Percentiles rank a stretch among this genome's conserved stretches.
These are phyloP conservation scores for Phytopythium helicoides DNA, from an alignment of 352 stramenopile species.

Conservation along the genomic window DNA sequence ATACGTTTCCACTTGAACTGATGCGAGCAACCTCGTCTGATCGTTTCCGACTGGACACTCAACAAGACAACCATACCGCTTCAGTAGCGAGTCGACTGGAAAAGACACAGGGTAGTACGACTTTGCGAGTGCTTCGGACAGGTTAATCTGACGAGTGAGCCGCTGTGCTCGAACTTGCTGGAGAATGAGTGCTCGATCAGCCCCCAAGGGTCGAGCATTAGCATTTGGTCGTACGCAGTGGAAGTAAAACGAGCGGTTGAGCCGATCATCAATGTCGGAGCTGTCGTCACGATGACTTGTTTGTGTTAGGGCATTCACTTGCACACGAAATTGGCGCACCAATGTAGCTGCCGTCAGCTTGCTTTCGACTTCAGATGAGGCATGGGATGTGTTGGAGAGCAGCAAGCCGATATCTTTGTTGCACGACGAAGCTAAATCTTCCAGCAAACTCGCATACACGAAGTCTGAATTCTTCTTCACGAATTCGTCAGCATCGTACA, in stretches of 20 bases:
- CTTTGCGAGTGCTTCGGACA: slow-evolving; percentile 12
- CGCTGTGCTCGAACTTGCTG: slow-evolving; percentile 33
- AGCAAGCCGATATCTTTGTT: slow-evolving; percentile 26
- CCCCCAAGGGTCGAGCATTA: slow-evolving; percentile 19
- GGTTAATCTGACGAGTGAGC: slow-evolving; percentile 26
- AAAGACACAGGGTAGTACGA: slow-evolving; percentile 28
- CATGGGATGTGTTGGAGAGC: slow-evolving; percentile 10
- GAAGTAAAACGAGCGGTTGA: slow-evolving; percentile 43
- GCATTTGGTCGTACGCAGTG: slow-evolving; percentile 48
- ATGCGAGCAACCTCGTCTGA: not conserved
- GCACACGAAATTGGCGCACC: slow-evolving; percentile 40
- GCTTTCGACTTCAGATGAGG: not conserved
- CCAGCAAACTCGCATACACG: slow-evolving; percentile 31
- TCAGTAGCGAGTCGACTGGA: slow-evolving; percentile 16
- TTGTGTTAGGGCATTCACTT: slow-evolving; percentile 23
- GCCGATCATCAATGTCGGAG: not conserved
- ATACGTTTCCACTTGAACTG: not conserved
- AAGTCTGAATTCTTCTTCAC: slow-evolving; percentile 74
- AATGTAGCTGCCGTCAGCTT: slow-evolving; percentile 6
- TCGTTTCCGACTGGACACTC: no score
- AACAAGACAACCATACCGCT: slow-evolving; percentile 29
- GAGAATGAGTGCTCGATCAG: slow-evolving; percentile 24
- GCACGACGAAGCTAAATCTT: slow-evolving; percentile 25
- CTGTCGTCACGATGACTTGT: slow-evolving; percentile 1
- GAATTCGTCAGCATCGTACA: slow-evolving; percentile 64